These are phyloP conservation scores for Metarhizium brunneum DNA, from an alignment of 2,329 filamentous ascomycete genomes.

Conservation along the genomic window DNA sequence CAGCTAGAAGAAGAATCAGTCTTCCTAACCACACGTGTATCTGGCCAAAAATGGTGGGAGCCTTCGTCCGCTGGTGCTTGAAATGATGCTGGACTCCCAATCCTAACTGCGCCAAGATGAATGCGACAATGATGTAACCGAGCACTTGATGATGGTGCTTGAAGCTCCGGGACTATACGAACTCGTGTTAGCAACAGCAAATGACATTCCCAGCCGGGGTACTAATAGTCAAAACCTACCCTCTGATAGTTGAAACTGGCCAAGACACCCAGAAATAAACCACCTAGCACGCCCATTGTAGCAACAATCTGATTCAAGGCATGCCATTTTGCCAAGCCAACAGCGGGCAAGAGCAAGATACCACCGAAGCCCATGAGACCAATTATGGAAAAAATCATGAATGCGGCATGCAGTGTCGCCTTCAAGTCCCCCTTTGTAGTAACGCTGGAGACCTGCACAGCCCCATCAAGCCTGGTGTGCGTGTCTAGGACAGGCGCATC, in stretches of 20 bases:
- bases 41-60: slow-evolving; percentile 39
- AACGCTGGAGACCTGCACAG: slow-evolving; percentile 20
- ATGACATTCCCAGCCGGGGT: neutral
- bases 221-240: slow-evolving; percentile 28
- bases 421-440: slow-evolving; percentile 26
- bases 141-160: slow-evolving; percentile 48
- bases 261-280: slow-evolving; percentile 42
- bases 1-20: slow-evolving; percentile 40
- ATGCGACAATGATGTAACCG: slow-evolving; percentile 43
- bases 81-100: slow-evolving; percentile 48
- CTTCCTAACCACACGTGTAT: slow-evolving; percentile 51
- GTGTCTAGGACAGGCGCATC: slow-evolving; percentile 31
- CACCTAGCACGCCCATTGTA: slow-evolving; percentile 37
- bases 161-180: slow-evolving; percentile 39
- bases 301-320: slow-evolving; percentile 42
- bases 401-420: slow-evolving; percentile 33
- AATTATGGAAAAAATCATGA: slow-evolving; percentile 49
- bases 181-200: slow-evolving; percentile 5
- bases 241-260: slow-evolving; percentile 44
- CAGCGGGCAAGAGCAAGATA: slow-evolving; percentile 40
- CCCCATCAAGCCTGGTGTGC: slow-evolving; percentile 24
- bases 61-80: slow-evolving; percentile 39
- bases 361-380: slow-evolving; percentile 49
- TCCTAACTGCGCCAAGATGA: slow-evolving; percentile 42
- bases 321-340: slow-evolving; percentile 45